phyloP scores from a whole-genome alignment of 768 basidiomycete species.

The Boletus eberwhitei region DNA sequence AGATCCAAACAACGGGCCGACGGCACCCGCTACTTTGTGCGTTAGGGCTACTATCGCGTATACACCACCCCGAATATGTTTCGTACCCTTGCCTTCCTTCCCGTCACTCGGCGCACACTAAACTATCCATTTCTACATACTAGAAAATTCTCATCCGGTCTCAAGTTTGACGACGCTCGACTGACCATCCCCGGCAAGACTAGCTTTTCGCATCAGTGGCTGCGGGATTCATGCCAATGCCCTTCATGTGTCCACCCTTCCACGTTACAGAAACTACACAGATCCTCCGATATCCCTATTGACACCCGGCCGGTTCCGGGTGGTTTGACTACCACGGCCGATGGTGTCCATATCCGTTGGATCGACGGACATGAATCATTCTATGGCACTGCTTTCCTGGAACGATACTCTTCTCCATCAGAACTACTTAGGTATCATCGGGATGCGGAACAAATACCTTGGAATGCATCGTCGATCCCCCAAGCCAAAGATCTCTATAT shows the following conservation, averaged over 20 bases:
- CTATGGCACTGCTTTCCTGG: conserved; percentile 48
- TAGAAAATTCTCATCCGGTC: conserved; percentile 6
- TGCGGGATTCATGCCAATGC: conserved; percentile 83
- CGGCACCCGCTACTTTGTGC: background rate
- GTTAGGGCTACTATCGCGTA: background rate
- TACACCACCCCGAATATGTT: conserved; percentile 6
- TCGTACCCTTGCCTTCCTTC: background rate
- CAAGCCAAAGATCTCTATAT: conserved; percentile 46
- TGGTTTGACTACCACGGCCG: conserved; percentile 40
- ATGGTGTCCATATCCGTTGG: conserved; percentile 55
- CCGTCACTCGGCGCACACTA: background rate
- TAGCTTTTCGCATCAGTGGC: conserved; percentile 66
- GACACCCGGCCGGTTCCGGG: conserved; percentile 44
- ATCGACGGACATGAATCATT: conserved; percentile 56
- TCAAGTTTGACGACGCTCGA: conserved; percentile 9
- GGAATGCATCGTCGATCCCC: conserved; percentile 43
- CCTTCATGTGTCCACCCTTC: conserved; percentile 70
- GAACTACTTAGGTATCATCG: conserved; percentile 42
- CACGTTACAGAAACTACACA: conserved; percentile 73
- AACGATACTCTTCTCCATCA: conserved; percentile 41
- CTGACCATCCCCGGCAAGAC: conserved; percentile 34
- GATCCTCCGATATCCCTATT: conserved; percentile 60
- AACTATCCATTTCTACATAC: background rate
- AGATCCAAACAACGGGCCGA: conserved; percentile 29
- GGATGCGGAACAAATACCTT: conserved; percentile 39